These are phyloP conservation scores for Spirogloea muscicola DNA, from an alignment of 139 green algal genomes.

Conservation along the genomic window DNA sequence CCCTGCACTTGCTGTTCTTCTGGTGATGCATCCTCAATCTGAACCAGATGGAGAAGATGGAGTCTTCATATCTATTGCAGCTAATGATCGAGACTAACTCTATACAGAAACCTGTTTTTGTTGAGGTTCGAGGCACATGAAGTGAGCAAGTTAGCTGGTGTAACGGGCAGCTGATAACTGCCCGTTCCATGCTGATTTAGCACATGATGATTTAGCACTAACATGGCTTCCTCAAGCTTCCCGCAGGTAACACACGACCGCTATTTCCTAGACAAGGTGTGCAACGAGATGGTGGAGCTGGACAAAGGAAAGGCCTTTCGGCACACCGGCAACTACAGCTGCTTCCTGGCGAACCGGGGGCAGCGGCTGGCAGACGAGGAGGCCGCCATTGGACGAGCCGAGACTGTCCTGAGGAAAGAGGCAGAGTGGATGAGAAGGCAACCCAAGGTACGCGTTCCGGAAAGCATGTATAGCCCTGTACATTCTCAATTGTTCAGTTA, in stretches of 20 bases:
- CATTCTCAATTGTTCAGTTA: too few relatives aligned
- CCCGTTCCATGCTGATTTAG: too few relatives aligned
- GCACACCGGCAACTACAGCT: conserved; percentile 41
- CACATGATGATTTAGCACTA: too few relatives aligned
- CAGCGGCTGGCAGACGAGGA: conserved; percentile 8
- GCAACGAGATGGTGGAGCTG: conserved; percentile 67
- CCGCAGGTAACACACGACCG: conserved; percentile 68
- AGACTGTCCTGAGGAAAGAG: conserved; percentile 64
- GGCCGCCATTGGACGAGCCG: conserved; percentile 53
- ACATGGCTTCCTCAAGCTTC: too few relatives aligned
- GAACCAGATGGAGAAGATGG: too few relatives aligned
- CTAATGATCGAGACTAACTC: too few relatives aligned
- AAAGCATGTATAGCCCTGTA: background rate
- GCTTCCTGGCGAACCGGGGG: conserved; percentile 56
- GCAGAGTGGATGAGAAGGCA: conserved; percentile 75
- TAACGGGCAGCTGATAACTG: too few relatives aligned
- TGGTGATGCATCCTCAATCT: too few relatives aligned
- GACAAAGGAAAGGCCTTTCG: conserved; percentile 51
- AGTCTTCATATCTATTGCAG: too few relatives aligned
- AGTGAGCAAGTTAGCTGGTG: too few relatives aligned
- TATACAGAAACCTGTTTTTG: too few relatives aligned
- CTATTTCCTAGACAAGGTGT: conserved; percentile 66
- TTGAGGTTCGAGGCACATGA: too few relatives aligned
- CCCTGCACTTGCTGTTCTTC: conserved; percentile 57
- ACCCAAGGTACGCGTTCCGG: conserved; percentile 52